Conservation (phyloP, 1,284 basidiomycete species). For the Sporisorium scitamineum region DNA sequence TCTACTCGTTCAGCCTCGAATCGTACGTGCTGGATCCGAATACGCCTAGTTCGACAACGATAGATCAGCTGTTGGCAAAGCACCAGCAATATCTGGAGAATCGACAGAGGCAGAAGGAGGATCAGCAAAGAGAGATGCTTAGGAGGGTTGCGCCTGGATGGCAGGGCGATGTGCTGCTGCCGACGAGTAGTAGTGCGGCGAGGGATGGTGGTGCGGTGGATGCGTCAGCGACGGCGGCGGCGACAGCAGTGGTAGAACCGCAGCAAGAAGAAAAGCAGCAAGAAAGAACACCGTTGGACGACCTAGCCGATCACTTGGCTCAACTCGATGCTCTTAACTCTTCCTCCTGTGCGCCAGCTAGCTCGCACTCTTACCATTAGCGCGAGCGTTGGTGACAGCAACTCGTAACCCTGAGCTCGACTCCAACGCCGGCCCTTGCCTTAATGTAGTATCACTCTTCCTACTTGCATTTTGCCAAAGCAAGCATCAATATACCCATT, state of each 20-base stretch:
- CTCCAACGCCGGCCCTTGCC: no score
- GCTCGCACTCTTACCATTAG: not conserved
- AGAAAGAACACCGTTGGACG: constrained; percentile 44
- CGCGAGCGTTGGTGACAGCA: not conserved
- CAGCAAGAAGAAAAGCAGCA: constrained; percentile 9
- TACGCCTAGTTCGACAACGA: constrained; percentile 29
- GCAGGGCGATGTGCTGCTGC: constrained; percentile 27
- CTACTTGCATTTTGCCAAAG: no score
- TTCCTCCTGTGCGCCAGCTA: not conserved
- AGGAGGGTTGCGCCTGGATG: constrained; percentile 43
- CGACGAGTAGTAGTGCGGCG: constrained; percentile 5
- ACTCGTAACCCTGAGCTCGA: not conserved
- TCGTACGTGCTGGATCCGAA: constrained; percentile 53
- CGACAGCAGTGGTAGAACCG: not conserved
- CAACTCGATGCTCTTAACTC: constrained; percentile 39
- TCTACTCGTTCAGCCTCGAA: constrained; percentile 62
- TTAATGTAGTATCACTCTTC: not conserved
- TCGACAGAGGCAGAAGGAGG: constrained; percentile 24
- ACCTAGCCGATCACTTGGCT: constrained; percentile 48
- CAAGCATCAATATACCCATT: not conserved
- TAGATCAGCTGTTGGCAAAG: constrained; percentile 29
- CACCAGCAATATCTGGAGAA: constrained; percentile 34
- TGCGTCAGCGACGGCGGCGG: not conserved
- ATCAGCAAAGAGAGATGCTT: constrained; percentile 22
- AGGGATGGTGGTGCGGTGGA: not conserved